These are phyloP conservation scores for Quercus parvula DNA, from an alignment of 306 rosid species.

Conservation along the genomic window DNA sequence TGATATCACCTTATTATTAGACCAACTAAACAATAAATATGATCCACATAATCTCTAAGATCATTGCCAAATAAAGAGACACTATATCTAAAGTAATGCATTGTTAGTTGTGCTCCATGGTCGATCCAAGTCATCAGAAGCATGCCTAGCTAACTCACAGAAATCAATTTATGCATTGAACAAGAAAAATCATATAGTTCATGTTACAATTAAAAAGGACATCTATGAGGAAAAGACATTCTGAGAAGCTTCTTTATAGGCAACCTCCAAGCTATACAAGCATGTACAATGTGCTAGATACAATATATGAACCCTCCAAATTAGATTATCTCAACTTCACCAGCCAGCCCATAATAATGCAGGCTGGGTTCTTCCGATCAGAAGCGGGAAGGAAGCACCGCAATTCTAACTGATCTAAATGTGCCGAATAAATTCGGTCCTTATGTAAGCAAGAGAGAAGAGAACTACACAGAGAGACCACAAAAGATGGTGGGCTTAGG, in stretches of 20 bases:
- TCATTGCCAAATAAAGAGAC: background rate
- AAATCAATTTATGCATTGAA: background rate
- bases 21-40: background rate
- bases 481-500: constrained; percentile 11
- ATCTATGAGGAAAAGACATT: constrained; percentile 14
- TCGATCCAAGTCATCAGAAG: background rate
- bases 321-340: constrained; percentile 55
- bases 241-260: constrained; percentile 28
- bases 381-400: constrained; percentile 57
- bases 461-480: constrained; percentile 39
- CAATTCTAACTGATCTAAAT: constrained; percentile 48
- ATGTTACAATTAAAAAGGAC: background rate
- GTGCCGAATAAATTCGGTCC: constrained; percentile 29
- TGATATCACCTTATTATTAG: background rate
- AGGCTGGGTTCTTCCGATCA: constrained; percentile 45
- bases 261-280: constrained; percentile 63
- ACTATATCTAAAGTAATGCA: background rate
- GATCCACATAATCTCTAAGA: background rate
- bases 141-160: background rate
- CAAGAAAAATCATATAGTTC: background rate
- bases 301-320: constrained; percentile 41
- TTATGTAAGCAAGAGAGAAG: constrained; percentile 24
- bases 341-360: constrained; percentile 55
- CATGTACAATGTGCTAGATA: constrained; percentile 71
- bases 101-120: too few species aligned